Evolutionary conservation across 2,329 filamentous ascomycete species (phyloP).

Genomic region (Verticillium longisporum): DNA sequence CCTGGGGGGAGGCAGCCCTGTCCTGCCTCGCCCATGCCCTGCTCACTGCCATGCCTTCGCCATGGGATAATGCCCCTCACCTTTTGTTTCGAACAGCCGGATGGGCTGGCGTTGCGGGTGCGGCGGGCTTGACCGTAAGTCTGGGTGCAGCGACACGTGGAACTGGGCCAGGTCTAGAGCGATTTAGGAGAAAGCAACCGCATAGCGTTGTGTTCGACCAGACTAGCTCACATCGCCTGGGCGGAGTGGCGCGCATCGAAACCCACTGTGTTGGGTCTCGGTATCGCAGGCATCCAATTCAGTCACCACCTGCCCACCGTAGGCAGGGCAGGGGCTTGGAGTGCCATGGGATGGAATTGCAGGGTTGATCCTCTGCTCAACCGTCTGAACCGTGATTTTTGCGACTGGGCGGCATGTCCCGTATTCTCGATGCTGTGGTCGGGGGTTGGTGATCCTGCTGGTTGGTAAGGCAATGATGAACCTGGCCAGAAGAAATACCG

Average conservation of each 20-base stretch:
- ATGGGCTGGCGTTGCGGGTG: background rate
- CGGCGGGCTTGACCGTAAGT: background rate
- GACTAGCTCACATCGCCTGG: slow-evolving; percentile 2
- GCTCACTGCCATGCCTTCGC: background rate
- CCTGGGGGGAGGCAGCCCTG: no score
- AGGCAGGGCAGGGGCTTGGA: background rate
- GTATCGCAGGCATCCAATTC: background rate
- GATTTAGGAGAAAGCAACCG: slow-evolving; percentile 1
- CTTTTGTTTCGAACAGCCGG: background rate
- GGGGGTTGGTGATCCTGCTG: background rate
- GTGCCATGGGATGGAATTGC: background rate
- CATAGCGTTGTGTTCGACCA: background rate
- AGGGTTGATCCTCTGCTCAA: no score
- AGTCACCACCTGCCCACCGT: background rate
- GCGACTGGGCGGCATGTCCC: background rate
- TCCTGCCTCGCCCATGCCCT: background rate
- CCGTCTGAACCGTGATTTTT: background rate
- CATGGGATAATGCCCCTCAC: background rate
- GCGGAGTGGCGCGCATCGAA: slow-evolving; percentile 10
- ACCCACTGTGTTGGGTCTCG: slow-evolving; percentile 7
- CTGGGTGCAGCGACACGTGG: slow-evolving; percentile 5
- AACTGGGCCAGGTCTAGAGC: background rate
- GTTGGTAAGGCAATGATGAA: no score
- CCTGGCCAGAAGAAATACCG: background rate
- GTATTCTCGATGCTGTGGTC: background rate